Percentiles rank a stretch among this genome's conserved stretches.
These are phyloP conservation scores for Biscutella laevigata DNA, from an alignment of 441 rosid species.

Conservation along the genomic window DNA sequence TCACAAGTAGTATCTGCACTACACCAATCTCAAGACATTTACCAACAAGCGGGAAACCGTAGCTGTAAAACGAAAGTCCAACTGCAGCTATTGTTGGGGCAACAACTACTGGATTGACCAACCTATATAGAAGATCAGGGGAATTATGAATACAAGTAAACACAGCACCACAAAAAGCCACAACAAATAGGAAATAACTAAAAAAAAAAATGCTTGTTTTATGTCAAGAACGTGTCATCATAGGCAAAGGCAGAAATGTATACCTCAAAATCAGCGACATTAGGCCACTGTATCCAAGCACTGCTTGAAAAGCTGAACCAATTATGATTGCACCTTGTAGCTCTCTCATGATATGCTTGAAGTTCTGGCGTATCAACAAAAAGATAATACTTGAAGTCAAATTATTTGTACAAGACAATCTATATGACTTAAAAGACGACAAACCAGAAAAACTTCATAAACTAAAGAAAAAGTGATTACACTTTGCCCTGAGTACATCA, in stretches of 20 bases:
- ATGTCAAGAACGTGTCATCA: background rate
- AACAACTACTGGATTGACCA: slow-evolving; percentile 91
- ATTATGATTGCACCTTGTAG: slow-evolving; percentile 82
- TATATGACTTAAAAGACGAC: background rate
- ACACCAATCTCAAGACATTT: slow-evolving; percentile 83
- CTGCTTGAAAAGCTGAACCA: slow-evolving; percentile 73
- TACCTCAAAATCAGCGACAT: slow-evolving; percentile 79
- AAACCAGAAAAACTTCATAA: background rate
- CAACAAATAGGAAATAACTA: background rate
- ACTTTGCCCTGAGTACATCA: background rate
- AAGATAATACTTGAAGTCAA: background rate
- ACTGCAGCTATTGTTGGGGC: slow-evolving; percentile 98
- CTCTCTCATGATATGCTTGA: slow-evolving; percentile 91
- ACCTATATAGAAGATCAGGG: slow-evolving; percentile 38
- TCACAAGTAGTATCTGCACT: slow-evolving; percentile 70
- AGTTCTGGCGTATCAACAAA: slow-evolving; percentile 45
- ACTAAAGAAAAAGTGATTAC: background rate
- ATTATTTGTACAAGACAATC: background rate
- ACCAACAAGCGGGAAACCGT: slow-evolving; percentile 88
- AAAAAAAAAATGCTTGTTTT: background rate
- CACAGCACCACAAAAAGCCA: background rate
- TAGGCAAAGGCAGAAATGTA: background rate
- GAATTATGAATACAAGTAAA: background rate
- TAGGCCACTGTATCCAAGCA: slow-evolving; percentile 88
- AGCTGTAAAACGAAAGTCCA: slow-evolving; percentile 88